Evolutionary conservation across 345 rosid genomes (phyloP).

Genomic region (Physaria fendleri): DNA sequence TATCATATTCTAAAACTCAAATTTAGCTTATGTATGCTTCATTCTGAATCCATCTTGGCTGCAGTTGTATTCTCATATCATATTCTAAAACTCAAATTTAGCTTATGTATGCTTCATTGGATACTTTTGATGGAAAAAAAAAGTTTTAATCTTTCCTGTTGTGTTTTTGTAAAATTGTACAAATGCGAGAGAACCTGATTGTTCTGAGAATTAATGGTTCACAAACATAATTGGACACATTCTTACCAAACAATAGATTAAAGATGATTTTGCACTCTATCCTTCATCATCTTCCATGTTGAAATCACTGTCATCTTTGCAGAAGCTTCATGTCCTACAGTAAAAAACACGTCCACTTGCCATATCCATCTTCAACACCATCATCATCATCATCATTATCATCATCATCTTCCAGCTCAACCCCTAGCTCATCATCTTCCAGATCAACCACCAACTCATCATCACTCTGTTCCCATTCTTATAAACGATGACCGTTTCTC

Average conservation of each 20-base stretch:
- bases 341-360: too few relatives aligned
- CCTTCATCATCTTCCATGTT: too few relatives aligned
- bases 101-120: conserved; percentile 10
- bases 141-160: background rate
- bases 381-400: conserved; percentile 31
- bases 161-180: too few relatives aligned
- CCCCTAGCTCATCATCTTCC: too few relatives aligned
- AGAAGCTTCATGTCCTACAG: too few relatives aligned
- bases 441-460: conserved; percentile 52
- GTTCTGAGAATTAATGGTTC: too few relatives aligned
- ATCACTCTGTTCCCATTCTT: conserved; percentile 95
- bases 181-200: too few relatives aligned
- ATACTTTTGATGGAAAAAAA: background rate
- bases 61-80: background rate
- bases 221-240: too few relatives aligned
- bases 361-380: conserved; percentile 15
- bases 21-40: conserved; percentile 14
- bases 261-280: too few relatives aligned
- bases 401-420: too few relatives aligned
- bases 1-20: background rate
- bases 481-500: conserved; percentile 33
- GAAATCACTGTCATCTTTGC: too few relatives aligned
- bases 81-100: background rate
- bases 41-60: background rate
- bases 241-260: too few relatives aligned